Base-by-base conservation (phyloP, 1,284 basidiomycete genomes). In the Boletellus deceptivus region DNA sequence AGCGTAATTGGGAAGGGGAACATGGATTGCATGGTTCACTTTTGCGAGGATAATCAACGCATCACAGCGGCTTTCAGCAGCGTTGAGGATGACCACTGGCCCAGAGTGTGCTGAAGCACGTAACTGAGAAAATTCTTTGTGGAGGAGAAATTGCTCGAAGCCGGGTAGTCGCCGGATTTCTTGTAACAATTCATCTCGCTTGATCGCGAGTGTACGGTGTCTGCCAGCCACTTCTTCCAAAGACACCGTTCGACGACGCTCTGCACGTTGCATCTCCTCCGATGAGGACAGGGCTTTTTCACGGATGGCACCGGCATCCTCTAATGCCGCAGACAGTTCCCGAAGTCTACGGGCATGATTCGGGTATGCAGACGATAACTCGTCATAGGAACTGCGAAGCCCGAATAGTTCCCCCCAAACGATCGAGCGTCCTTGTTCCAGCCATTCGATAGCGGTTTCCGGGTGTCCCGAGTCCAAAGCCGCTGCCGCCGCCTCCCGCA, bases 391-490 rank as follows among this genome's bases (percentile, higher is more conserved):
- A 9, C 33, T 54, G n/a, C 52, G 52, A n/a, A 54, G 52, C 29
- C 46, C 42, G 43, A 49, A 54, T 6, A 45, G 13, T n/a, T 52
- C 39, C 9, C 52, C 46, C 52, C 44, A 55, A n/a, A 53, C 40
- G 16, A 53, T 36, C 7, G 50, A 54, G 6, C 52, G 45, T 16
- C 52, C 50, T 42, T 53, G 50, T n/a, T 53, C 52, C 7, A 53
- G 53, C 53, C 48, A 55, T 18, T 54, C 54, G 4, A 55, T 41
- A 6, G 52, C 52, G 4, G 22, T 53, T 36, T 55, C 52, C 6
- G 18, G 35, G 2, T 9, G 14, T 7, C 53, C 52, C 3, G 7
- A n/a, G 8, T 43, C 45, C n/a, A 53, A 31, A 35, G 46, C 46
- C 5, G 36, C 31, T 3, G 53, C 46, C 3, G 53, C 52, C 1